Conservation (phyloP, 2,329 filamentous ascomycete species). For the Stylonectria norvegica region DNA sequence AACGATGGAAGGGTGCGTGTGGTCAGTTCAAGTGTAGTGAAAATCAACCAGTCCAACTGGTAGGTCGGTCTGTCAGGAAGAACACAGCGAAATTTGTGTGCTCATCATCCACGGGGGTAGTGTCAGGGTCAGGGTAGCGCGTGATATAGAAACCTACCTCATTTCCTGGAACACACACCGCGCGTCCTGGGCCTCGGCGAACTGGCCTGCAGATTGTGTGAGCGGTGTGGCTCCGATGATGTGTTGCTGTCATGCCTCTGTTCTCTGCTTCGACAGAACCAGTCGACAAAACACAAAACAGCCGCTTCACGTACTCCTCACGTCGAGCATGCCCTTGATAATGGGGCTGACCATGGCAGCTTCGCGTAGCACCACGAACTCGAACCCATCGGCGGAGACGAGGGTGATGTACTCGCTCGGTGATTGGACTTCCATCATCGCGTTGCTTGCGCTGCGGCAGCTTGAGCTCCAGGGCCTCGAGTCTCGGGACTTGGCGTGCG, state of each 20-base stretch:
- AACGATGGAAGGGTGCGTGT: constrained; percentile 11
- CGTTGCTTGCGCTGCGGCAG: not conserved
- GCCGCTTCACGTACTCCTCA: constrained; percentile 49
- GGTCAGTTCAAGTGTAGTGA: constrained; percentile 65
- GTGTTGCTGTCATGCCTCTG: not conserved
- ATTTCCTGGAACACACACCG: constrained; percentile 69
- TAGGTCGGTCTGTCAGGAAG: constrained; percentile 45
- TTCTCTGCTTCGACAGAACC: constrained; percentile 1
- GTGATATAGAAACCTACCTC: constrained; percentile 49
- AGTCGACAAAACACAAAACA: too few species aligned
- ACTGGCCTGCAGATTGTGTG: constrained; percentile 48
- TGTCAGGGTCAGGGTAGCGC: constrained; percentile 5
- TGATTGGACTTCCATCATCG: constrained; percentile 22
- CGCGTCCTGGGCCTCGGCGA: constrained; percentile 61
- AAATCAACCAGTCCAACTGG: constrained; percentile 47
- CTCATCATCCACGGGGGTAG: constrained; percentile 32
- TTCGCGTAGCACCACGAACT: constrained; percentile 71
- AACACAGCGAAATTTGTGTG: constrained; percentile 39
- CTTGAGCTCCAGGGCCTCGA: too few species aligned
- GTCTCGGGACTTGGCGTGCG: constrained; percentile 5
- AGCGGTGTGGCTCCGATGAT: constrained; percentile 10
- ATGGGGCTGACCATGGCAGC: constrained; percentile 66
- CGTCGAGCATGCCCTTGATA: constrained; percentile 73
- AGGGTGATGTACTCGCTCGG: constrained; percentile 71
- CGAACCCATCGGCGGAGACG: constrained; percentile 70